Evolutionary conservation across 768 basidiomycete species (phyloP), one percentile per base, ranked within the genome.

Genomic region (Lyophyllum semitale): DNA sequence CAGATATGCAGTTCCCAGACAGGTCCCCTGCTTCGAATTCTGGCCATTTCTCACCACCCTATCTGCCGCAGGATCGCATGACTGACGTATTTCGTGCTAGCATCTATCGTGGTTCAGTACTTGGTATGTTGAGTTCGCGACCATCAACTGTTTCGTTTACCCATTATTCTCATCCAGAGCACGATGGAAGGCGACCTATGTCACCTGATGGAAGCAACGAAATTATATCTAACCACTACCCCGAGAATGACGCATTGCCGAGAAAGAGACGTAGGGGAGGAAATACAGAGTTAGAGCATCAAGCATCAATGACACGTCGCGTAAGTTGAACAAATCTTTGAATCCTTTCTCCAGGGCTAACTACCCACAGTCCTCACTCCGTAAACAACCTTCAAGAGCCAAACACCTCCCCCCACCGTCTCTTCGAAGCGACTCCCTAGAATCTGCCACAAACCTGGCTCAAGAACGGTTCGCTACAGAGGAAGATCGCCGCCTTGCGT

Each of bases 251-350:
- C 32, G 60, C 53, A 20, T 37, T 55, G 23, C 68, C 71, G 33
- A 80, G 75, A 69, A 87, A 84, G 73, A 77, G 83, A 50, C 79
- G 81, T 57, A 77, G 74, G 54, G 65, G 68, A 29, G 66, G 63
- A 18, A 75, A 80, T 44, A 78, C 81, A 45, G 86, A 88, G 61
- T 71, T 76, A 4, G 84, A 84, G 62, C 83, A 85, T 65, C 75
- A 77, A 23, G 77, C 83, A 38, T 50, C 54, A 30, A 41, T 46
- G 50, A 53, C 59, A 59, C 75, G 78, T 73, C 84, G 86, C 64
- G 87, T 89, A 73, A 68, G 87, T 79, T 13, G 27, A 32, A 58
- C 29, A 46, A 50, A 11, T 58, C 27, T 40, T 41, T 43, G 17
- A 26, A 50, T 17, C 17, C 33, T 40, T 26, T 23, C 40, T 27